These are phyloP conservation scores for Clarireedia paspali DNA, from an alignment of 2,329 filamentous ascomycete species.

Conservation along the genomic window DNA sequence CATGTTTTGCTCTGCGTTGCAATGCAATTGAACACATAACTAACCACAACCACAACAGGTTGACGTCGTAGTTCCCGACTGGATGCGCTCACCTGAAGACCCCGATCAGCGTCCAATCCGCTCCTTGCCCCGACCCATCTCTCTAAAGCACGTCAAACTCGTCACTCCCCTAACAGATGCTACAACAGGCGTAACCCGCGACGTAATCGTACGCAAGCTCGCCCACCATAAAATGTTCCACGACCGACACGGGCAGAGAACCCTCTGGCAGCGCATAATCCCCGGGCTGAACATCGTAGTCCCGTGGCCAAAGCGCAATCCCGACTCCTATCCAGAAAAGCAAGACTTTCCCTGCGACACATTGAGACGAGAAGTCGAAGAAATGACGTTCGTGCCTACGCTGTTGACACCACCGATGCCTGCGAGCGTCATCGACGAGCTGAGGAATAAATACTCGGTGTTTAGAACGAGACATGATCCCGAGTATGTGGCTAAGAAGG, in stretches of 20 bases:
- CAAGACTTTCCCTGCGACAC: conserved; percentile 62
- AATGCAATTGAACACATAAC: background rate
- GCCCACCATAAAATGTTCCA: conserved; percentile 42
- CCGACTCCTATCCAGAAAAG: conserved; percentile 32
- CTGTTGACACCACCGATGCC: conserved; percentile 75
- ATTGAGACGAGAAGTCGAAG: conserved; percentile 65
- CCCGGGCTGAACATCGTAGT: conserved; percentile 65
- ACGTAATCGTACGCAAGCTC: conserved; percentile 71
- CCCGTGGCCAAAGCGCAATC: conserved; percentile 61
- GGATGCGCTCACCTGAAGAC: conserved; percentile 32
- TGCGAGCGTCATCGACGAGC: conserved; percentile 68
- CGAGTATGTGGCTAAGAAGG: conserved; percentile 61
- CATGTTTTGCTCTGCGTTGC: too few species aligned
- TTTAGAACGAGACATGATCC: conserved; percentile 76
- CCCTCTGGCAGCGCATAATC: conserved; percentile 51
- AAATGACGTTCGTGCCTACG: conserved; percentile 68
- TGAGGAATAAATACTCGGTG: conserved; percentile 73
- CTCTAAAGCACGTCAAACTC: conserved; percentile 68
- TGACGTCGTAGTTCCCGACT: conserved; percentile 36
- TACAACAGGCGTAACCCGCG: conserved; percentile 54
- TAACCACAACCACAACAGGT: conserved; percentile 26
- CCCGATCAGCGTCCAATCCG: conserved; percentile 35
- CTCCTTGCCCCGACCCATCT: conserved; percentile 33
- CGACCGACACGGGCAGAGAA: conserved; percentile 42
- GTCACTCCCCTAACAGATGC: conserved; percentile 68